Evolutionary conservation across 257 asterid species (phyloP), one percentile per base, ranked within the genome.

Genomic region (Plantago major): DNA sequence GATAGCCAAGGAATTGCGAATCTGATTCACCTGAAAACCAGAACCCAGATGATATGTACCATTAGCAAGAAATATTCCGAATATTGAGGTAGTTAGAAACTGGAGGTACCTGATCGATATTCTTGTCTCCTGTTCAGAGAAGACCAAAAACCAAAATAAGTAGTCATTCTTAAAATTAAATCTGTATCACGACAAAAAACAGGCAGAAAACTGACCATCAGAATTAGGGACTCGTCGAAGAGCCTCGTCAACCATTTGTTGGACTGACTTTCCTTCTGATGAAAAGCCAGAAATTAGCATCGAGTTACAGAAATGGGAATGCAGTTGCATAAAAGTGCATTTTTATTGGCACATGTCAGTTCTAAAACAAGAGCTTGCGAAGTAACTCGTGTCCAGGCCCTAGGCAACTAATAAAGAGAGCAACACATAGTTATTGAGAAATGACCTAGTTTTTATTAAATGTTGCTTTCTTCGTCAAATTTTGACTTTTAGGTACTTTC

Each of bases 231-330:
- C 97, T 55, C 62, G 87, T 46, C 40, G 85, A 38, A 93, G 95
- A 71, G 99, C 95, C 71, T 89, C 97, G 49, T 87, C 63, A 65
- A 93, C 94, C 97, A 93, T 89, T 78, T 87, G 79, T 77, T 89
- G 83, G 71, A 93, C 97, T 7, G 97, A 77, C 79, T 89, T 89
- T 73, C 99, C 99, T 84, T 93, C 99, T 93, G 85, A 62, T 26
- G 17, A 51, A 62, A 65, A 55, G 38, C 45, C 70, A 69, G 58
- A 12, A 64, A 70, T 54, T 59, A 71, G 58, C n/a, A 68, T 46
- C 48, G 64, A 56, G n/a, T n/a, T n/a, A n/a, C n/a, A n/a, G n/a
- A n/a, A n/a, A n/a, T n/a, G n/a, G n/a, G n/a, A n/a, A n/a, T n/a
- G n/a, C n/a, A n/a, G n/a, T n/a, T n/a, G n/a, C n/a, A n/a, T n/a